Evolutionary conservation across 2,329 filamentous ascomycete genomes (phyloP).

Genomic region (Fusarium sublunatum): DNA sequence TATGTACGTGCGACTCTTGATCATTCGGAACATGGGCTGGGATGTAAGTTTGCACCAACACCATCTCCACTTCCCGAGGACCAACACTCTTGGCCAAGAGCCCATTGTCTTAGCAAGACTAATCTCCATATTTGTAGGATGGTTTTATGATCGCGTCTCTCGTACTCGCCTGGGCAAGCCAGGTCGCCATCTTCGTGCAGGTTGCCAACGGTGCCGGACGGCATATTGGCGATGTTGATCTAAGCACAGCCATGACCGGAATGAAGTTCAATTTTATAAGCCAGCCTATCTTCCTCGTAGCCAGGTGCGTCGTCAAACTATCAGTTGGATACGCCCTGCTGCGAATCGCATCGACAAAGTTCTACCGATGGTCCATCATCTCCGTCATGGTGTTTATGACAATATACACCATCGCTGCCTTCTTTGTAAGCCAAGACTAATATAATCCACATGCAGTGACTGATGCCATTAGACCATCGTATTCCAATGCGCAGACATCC

Average conservation of each 20-base stretch:
- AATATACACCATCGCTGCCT: slow-evolving; percentile 49
- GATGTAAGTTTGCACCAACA: slow-evolving; percentile 53
- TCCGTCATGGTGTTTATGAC: slow-evolving; percentile 53
- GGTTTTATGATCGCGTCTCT: slow-evolving; percentile 47
- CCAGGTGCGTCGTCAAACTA: slow-evolving; percentile 57
- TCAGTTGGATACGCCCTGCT: slow-evolving; percentile 56
- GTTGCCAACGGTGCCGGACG: slow-evolving; percentile 58
- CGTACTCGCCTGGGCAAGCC: slow-evolving; percentile 52
- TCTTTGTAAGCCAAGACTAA: slow-evolving; percentile 48
- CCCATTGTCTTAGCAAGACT: background rate
- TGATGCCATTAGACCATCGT: slow-evolving; percentile 53
- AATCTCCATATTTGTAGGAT: slow-evolving; percentile 39
- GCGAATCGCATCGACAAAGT: slow-evolving; percentile 53
- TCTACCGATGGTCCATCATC: slow-evolving; percentile 52
- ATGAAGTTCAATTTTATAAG: slow-evolving; percentile 57
- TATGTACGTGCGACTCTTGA: slow-evolving; percentile 58
- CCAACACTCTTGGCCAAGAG: no score
- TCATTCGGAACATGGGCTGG: slow-evolving; percentile 60
- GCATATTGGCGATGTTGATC: slow-evolving; percentile 57
- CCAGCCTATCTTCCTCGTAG: slow-evolving; percentile 58
- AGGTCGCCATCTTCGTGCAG: slow-evolving; percentile 54
- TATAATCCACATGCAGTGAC: accelerated
- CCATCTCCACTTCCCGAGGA: no score
- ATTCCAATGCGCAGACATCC: slow-evolving; percentile 60
- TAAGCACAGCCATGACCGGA: slow-evolving; percentile 49